These are phyloP conservation scores for Saccharum spontaneum DNA, from an alignment of 176 grass and related monocot genomes.

Conservation along the genomic window DNA sequence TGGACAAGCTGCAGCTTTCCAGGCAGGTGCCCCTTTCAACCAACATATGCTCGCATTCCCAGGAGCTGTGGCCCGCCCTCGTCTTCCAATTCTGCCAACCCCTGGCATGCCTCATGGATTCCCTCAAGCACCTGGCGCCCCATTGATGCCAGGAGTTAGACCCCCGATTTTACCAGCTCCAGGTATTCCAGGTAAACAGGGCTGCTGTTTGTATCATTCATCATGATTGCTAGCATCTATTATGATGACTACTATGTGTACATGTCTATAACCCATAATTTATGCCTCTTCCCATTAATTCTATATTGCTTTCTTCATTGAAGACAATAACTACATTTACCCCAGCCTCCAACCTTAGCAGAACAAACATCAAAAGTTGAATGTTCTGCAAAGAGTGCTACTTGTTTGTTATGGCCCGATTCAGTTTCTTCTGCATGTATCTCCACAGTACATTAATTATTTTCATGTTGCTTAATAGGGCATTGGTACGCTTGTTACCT, in stretches of 20 bases:
- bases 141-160: slow-evolving; percentile 49
- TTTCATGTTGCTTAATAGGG: neutral
- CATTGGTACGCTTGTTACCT: neutral
- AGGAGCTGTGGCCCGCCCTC: slow-evolving; percentile 50
- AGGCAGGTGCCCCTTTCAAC: slow-evolving; percentile 76
- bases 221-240: slow-evolving; percentile 19
- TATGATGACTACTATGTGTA: neutral
- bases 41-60: slow-evolving; percentile 62
- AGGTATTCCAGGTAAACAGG: slow-evolving; percentile 53
- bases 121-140: slow-evolving; percentile 44
- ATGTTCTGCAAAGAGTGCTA: neutral
- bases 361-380: neutral
- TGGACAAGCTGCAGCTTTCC: slow-evolving; percentile 88
- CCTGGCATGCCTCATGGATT: slow-evolving; percentile 52
- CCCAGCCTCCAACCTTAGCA: neutral
- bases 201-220: neutral
- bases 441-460: neutral
- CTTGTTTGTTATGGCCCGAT: slow-evolving; percentile 8
- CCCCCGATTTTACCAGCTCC: slow-evolving; percentile 64
- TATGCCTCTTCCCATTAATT: neutral
- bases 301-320: neutral
- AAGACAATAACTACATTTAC: neutral
- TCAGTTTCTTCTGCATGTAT: neutral
- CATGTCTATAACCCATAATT: neutral
- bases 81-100: slow-evolving; percentile 62